phyloP scores from a whole-genome alignment of 768 basidiomycete species.

The Russula earlei region DNA sequence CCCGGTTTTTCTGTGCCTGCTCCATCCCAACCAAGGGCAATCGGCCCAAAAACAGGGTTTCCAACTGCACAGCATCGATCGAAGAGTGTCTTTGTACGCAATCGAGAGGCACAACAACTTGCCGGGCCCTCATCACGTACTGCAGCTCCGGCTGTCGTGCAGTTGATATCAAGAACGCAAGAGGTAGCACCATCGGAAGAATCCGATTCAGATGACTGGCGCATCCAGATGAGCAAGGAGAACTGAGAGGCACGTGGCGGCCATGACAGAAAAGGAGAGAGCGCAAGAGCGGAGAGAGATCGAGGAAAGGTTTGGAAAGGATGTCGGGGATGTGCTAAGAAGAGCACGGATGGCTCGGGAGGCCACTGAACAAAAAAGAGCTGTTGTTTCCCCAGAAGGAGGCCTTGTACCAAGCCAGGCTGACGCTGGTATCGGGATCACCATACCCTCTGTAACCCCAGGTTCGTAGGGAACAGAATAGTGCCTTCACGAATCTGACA shows the following conservation, averaged over 20 bases:
- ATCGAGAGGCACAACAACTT: constrained; percentile 22
- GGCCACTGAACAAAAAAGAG: constrained; percentile 21
- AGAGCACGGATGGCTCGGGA: constrained; percentile 43
- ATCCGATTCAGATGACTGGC: constrained; percentile 31
- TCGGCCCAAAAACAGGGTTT: constrained; percentile 29
- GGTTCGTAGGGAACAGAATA: neutral
- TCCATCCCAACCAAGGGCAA: constrained; percentile 20
- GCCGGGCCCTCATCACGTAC: constrained; percentile 18
- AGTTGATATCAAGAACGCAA: constrained; percentile 14
- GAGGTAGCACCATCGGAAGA: neutral
- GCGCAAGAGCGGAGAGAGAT: constrained; percentile 58
- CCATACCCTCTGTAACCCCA: neutral
- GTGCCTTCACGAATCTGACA: neutral
- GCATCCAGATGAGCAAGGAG: constrained; percentile 51
- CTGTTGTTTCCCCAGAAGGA: neutral
- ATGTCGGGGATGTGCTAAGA: constrained; percentile 51
- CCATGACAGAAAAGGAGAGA: constrained; percentile 65
- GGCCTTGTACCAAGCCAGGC: neutral
- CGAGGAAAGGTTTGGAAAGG: constrained; percentile 60
- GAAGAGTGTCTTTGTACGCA: constrained; percentile 31
- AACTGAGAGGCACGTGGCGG: constrained; percentile 52
- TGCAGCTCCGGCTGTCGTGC: constrained; percentile 17
- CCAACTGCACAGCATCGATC: constrained; percentile 34
- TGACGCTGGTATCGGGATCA: neutral
- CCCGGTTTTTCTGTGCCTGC: constrained; percentile 21